Evolutionary conservation across 305 asterid genomes (phyloP).

Genomic region (Fraxinus baroniana): DNA sequence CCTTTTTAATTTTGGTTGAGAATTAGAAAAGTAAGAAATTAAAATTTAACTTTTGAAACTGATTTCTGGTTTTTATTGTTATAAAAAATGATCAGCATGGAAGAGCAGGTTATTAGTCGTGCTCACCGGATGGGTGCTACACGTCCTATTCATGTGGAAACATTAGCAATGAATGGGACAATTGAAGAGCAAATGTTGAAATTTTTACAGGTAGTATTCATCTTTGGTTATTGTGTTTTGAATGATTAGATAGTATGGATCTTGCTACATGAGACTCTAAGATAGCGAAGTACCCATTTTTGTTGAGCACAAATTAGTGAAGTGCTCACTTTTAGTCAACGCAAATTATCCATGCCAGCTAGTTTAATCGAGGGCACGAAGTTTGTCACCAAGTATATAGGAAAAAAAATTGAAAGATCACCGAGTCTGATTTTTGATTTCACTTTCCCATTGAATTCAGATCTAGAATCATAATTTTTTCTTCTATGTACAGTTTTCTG

Average conservation of each 20-base stretch:
- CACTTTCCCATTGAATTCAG: neutral
- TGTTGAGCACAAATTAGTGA: neutral
- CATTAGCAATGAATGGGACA: slow-evolving; percentile 90
- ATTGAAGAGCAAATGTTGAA: slow-evolving; percentile 94
- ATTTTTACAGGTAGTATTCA: slow-evolving; percentile 67
- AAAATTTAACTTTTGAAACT: neutral
- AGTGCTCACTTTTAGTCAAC: neutral
- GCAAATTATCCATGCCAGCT: slow-evolving; percentile 2
- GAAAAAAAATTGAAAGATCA: neutral
- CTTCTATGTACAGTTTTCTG: neutral
- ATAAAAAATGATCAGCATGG: slow-evolving; percentile 65
- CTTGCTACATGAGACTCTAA: slow-evolving; percentile 3
- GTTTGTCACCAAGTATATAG: slow-evolving; percentile 12
- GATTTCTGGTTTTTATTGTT: slow-evolving; percentile 30
- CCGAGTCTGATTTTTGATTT: slow-evolving; percentile 2
- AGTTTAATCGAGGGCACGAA: slow-evolving; percentile 5
- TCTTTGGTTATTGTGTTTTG: slow-evolving; percentile 10
- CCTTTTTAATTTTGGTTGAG: neutral
- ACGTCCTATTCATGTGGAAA: slow-evolving; percentile 87
- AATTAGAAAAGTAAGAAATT: slow-evolving; percentile 12
- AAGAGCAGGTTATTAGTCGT: slow-evolving; percentile 98
- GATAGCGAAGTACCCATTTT: neutral
- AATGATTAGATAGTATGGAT: slow-evolving; percentile 9
- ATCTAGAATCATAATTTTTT: neutral
- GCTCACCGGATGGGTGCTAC: slow-evolving; percentile 99